Evolutionary conservation across 2,329 filamentous ascomycete species (phyloP).

Genomic region (Neonectria neomacrospora): DNA sequence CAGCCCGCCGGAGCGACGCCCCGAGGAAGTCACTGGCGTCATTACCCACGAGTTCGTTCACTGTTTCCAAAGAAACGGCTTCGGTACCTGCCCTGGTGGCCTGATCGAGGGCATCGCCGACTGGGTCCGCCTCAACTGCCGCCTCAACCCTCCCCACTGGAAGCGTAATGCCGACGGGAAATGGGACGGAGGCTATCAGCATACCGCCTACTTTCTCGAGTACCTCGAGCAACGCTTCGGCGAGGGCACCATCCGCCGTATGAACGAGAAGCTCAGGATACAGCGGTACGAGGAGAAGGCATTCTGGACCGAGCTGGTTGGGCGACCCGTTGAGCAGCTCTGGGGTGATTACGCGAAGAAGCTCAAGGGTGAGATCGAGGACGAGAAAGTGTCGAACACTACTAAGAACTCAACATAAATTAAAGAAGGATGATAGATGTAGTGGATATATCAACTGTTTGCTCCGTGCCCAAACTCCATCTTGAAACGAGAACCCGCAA

Average conservation of each 20-base stretch:
- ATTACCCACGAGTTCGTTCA: constrained; percentile 94
- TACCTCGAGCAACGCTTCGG: constrained; percentile 80
- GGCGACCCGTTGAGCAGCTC: constrained; percentile 71
- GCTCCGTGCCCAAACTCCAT: constrained; percentile 31
- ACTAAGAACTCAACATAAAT: background rate
- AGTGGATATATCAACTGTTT: constrained; percentile 36
- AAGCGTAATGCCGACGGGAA: constrained; percentile 64
- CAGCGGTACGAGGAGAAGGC: constrained; percentile 70
- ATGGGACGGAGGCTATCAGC: constrained; percentile 94
- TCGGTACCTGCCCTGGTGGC: constrained; percentile 73
- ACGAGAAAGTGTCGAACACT: background rate
- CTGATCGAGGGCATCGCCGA: constrained; percentile 93
- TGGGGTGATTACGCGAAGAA: constrained; percentile 76
- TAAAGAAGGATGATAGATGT: constrained; percentile 17
- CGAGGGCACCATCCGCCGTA: constrained; percentile 65
- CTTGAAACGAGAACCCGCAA: constrained; percentile 24
- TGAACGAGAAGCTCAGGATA: constrained; percentile 76
- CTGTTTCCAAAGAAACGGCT: constrained; percentile 86
- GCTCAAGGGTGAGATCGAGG: constrained; percentile 28
- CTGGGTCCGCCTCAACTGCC: constrained; percentile 83
- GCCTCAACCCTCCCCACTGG: constrained; percentile 86
- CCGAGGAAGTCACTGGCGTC: constrained; percentile 80
- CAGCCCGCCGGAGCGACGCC: constrained; percentile 53
- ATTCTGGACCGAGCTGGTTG: constrained; percentile 77
- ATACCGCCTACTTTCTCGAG: constrained; percentile 90